phyloP scores from a whole-genome alignment of 208 protist genomes.

The Trypanosoma conorhini region DNA sequence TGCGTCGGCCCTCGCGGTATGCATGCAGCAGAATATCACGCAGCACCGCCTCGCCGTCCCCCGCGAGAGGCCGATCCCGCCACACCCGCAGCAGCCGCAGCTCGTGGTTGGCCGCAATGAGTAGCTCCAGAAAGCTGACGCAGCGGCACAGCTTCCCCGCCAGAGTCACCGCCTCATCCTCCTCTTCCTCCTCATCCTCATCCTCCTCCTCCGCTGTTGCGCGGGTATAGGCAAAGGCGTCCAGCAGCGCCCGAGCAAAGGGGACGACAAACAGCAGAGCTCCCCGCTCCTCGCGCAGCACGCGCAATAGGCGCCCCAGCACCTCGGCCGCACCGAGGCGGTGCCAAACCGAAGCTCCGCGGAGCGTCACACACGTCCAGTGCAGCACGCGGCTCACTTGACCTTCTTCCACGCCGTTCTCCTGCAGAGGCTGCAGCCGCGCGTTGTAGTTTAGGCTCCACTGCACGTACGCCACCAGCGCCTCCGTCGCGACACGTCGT shows the following conservation, averaged over 20 bases:
- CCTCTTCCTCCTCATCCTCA: neutral
- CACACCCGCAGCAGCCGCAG: neutral
- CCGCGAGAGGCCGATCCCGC: neutral
- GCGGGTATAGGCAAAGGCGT: neutral
- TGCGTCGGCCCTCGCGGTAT: neutral
- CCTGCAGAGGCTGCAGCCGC: neutral
- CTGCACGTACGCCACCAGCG: constrained; percentile 20
- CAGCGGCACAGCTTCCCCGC: neutral
- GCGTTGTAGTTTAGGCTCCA: constrained; percentile 1
- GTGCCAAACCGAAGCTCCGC: neutral
- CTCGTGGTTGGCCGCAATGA: neutral
- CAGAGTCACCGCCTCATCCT: neutral
- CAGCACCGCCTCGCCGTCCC: constrained; percentile 7
- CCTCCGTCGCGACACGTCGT: constrained; percentile 25
- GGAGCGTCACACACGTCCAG: neutral
- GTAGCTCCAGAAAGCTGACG: constrained; percentile 1
- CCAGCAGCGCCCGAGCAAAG: constrained; percentile 4
- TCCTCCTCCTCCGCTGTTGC: neutral
- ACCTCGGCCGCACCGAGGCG: constrained; percentile 15
- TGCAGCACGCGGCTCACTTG: constrained; percentile 1
- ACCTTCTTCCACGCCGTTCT: neutral
- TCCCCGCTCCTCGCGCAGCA: neutral
- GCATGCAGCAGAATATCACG: constrained; percentile 2
- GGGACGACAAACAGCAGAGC: neutral
- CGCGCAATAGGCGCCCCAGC: neutral